Conservation (phyloP, 352 stramenopile genomes). For the Phytophthora ohioensis region DNA sequence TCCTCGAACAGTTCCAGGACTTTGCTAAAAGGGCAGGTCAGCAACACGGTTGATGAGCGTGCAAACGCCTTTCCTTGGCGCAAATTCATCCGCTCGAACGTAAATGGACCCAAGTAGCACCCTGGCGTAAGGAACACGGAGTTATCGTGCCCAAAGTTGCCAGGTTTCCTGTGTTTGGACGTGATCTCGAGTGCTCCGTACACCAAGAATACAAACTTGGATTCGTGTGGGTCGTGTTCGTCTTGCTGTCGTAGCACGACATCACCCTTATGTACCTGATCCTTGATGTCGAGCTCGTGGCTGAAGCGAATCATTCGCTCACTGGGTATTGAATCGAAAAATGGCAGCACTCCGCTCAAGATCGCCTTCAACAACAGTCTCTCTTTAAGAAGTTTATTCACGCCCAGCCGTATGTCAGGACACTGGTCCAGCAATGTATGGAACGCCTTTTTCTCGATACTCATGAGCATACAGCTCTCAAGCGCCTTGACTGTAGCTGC, state of each 20-base stretch:
- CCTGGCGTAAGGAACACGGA: slow-evolving; percentile 72
- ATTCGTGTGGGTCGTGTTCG: slow-evolving; percentile 49
- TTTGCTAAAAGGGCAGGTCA: slow-evolving; percentile 61
- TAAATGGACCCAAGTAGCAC: slow-evolving; percentile 80
- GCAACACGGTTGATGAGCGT: slow-evolving; percentile 57
- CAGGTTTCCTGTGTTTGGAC: slow-evolving; percentile 39
- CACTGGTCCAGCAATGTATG: slow-evolving; percentile 67
- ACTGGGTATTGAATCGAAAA: slow-evolving; percentile 64
- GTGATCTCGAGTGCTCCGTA: slow-evolving; percentile 78
- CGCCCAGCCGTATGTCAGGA: slow-evolving; percentile 56
- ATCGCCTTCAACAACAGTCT: slow-evolving; percentile 74
- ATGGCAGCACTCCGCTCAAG: slow-evolving; percentile 77
- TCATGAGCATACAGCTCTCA: slow-evolving; percentile 83
- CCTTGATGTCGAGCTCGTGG: slow-evolving; percentile 69
- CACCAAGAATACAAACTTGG: slow-evolving; percentile 68
- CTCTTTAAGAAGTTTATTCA: slow-evolving; percentile 75
- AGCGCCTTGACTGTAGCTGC: slow-evolving; percentile 72
- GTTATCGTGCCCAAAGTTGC: slow-evolving; percentile 41
- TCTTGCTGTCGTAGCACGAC: slow-evolving; percentile 46
- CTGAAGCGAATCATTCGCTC: slow-evolving; percentile 66
- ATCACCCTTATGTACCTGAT: slow-evolving; percentile 69
- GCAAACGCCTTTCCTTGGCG: slow-evolving; percentile 57
- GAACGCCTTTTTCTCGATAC: slow-evolving; percentile 81
- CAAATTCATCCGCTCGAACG: slow-evolving; percentile 70
- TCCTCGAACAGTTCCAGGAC: slow-evolving; percentile 63